These are phyloP conservation scores for Lichtheimia corymbifera DNA, from an alignment of 371 early-diverging fungal species.

Conservation along the genomic window DNA sequence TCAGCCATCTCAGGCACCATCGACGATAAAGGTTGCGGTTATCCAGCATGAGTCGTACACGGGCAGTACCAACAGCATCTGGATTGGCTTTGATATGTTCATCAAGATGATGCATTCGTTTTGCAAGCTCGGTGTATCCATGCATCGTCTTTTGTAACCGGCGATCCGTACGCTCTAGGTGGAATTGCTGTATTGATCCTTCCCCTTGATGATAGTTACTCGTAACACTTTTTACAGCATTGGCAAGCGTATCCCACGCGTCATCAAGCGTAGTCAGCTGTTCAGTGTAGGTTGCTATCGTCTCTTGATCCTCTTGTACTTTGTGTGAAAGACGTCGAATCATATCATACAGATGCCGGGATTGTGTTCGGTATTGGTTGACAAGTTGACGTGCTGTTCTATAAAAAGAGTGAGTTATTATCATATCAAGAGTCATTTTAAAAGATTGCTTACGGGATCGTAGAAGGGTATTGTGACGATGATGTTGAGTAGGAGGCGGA, in stretches of 20 bases:
- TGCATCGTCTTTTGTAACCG: not conserved
- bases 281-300: slow-evolving; percentile 1
- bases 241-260: not conserved
- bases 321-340: not conserved
- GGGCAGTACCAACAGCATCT: slow-evolving; percentile 13
- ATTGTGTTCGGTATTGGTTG: not conserved
- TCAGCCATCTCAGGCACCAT: not conserved
- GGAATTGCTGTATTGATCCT: no score
- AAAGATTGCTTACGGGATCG: not conserved
- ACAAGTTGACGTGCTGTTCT: not conserved
- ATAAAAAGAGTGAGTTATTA: not conserved
- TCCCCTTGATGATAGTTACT: no score
- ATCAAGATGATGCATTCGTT: slow-evolving; percentile 5
- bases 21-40: no score
- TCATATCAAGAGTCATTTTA: no score
- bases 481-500: no score
- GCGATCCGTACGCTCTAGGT: not conserved
- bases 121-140: not conserved
- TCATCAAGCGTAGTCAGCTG: not conserved
- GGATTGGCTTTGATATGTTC: slow-evolving; percentile 5
- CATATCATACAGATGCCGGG: not conserved
- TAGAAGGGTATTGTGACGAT: no score
- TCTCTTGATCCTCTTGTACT: not conserved
- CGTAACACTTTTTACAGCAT: no score
- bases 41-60: slow-evolving; percentile 6